These are phyloP conservation scores for Vicia faba DNA, from an alignment of 306 rosid genomes.

Conservation along the genomic window DNA sequence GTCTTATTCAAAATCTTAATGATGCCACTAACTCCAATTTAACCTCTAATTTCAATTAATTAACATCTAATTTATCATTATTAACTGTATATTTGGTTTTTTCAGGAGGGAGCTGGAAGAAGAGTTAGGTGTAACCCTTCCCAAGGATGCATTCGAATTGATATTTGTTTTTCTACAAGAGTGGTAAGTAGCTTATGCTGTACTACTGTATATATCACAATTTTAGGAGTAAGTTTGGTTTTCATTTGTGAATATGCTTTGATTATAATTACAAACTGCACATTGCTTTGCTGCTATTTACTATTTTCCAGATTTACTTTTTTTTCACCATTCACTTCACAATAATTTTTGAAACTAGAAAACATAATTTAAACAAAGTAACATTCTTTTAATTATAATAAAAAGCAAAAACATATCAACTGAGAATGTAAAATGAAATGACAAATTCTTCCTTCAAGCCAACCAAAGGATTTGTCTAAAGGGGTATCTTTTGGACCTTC, in stretches of 20 bases:
- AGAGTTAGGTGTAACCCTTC: constrained; percentile 86
- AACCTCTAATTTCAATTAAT: too few species aligned
- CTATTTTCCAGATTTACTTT: neutral
- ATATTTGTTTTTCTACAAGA: constrained; percentile 71
- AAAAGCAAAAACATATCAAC: constrained; percentile 16
- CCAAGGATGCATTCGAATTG: constrained; percentile 85
- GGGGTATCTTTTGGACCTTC: constrained; percentile 1
- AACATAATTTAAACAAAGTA: constrained; percentile 6
- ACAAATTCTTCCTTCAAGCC: neutral
- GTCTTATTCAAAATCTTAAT: too few species aligned
- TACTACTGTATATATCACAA: constrained; percentile 5
- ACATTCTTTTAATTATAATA: constrained; percentile 7
- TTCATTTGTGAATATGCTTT: constrained; percentile 6
- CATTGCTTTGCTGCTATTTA: constrained; percentile 3
- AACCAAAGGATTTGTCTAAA: neutral
- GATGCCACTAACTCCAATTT: too few species aligned
- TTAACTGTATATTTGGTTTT: constrained; percentile 35
- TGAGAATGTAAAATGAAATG: constrained; percentile 4
- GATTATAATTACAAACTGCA: neutral
- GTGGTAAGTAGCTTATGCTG: constrained; percentile 56
- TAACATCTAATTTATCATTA: too few species aligned
- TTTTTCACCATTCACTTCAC: neutral
- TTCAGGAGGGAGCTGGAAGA: constrained; percentile 91
- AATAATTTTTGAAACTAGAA: neutral
- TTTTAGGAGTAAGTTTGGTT: constrained; percentile 9